These are phyloP conservation scores for Leccinum fibrillosum DNA, from an alignment of 768 basidiomycete genomes.

Conservation along the genomic window DNA sequence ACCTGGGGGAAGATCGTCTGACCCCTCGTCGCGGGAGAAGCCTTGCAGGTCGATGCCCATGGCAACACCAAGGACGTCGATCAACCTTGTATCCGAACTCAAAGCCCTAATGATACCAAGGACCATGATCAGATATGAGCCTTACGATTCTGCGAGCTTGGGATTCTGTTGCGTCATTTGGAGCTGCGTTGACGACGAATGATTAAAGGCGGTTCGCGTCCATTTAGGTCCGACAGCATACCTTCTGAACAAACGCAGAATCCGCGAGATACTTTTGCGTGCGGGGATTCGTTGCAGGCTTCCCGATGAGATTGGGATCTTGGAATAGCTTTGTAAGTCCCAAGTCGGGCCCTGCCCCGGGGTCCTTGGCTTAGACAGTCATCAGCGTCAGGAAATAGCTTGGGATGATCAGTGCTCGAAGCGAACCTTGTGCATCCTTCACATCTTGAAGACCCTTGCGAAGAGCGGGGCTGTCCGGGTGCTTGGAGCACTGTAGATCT, in stretches of 20 bases:
- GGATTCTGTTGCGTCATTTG: conserved; percentile 60
- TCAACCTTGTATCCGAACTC: conserved; percentile 74
- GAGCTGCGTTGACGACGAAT: conserved; percentile 38
- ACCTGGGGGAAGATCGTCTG: conserved; percentile 74
- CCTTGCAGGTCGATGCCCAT: conserved; percentile 94
- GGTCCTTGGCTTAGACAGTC: conserved; percentile 33
- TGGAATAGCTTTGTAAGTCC: conserved; percentile 76
- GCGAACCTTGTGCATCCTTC: conserved; percentile 72
- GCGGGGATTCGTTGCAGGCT: conserved; percentile 59
- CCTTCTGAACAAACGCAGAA: conserved; percentile 70
- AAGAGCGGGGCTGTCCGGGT: conserved; percentile 79
- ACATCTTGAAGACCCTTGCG: conserved; percentile 90
- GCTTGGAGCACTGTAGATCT: too few relatives aligned
- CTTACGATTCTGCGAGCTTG: conserved; percentile 59
- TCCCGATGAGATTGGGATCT: conserved; percentile 74
- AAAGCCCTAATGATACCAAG: conserved; percentile 54
- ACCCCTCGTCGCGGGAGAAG: conserved; percentile 80
- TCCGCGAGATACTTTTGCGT: conserved; percentile 83
- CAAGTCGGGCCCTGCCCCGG: conserved; percentile 39
- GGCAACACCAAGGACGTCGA: conserved; percentile 86
- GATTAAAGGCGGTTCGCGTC: neutral
- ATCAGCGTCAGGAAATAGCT: conserved; percentile 3
- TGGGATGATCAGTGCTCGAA: neutral
- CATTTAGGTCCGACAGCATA: conserved; percentile 15
- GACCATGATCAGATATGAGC: neutral